Conservation (phyloP, 768 basidiomycete species). For the Lenzites betulinus region DNA sequence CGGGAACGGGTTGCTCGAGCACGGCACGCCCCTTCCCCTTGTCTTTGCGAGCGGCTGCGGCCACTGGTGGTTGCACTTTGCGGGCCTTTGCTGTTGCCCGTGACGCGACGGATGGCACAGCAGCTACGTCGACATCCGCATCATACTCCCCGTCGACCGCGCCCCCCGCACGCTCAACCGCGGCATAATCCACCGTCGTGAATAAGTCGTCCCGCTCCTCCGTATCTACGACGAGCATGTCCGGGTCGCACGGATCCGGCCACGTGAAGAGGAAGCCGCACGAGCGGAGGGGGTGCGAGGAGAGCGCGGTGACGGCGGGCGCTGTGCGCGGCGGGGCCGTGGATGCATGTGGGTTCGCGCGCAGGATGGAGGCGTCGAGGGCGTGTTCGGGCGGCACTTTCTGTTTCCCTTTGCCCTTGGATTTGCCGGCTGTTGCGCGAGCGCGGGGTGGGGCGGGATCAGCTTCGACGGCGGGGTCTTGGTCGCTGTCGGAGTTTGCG, state of each 20-base stretch:
- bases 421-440: not conserved
- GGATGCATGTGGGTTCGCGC: too few relatives aligned
- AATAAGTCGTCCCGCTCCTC: constrained; percentile 4
- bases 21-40: not conserved
- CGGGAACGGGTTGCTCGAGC: not conserved
- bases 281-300: constrained; percentile 10
- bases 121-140: not conserved
- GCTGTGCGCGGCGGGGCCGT: not conserved
- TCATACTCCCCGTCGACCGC: not conserved
- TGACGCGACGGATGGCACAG: not conserved
- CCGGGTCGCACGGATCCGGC: constrained; percentile 29
- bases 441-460: not conserved
- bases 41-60: not conserved
- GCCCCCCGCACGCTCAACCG: not conserved
- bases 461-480: too few relatives aligned
- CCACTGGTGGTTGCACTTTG: not conserved
- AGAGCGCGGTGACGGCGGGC: constrained; percentile 4
- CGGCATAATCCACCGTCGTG: not conserved
- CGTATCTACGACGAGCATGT: constrained; percentile 16
- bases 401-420: constrained; percentile 13
- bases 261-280: constrained; percentile 30
- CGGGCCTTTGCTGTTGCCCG: too few relatives aligned
- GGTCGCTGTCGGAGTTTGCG: not conserved
- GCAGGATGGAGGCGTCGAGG: not conserved
- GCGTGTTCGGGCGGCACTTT: not conserved